A percentile compares a stretch with the other conserved stretches of the same genome.
Evolutionary conservation across 148 eudicot genomes (phyloP).

Genomic region (Selenicereus undatus): DNA sequence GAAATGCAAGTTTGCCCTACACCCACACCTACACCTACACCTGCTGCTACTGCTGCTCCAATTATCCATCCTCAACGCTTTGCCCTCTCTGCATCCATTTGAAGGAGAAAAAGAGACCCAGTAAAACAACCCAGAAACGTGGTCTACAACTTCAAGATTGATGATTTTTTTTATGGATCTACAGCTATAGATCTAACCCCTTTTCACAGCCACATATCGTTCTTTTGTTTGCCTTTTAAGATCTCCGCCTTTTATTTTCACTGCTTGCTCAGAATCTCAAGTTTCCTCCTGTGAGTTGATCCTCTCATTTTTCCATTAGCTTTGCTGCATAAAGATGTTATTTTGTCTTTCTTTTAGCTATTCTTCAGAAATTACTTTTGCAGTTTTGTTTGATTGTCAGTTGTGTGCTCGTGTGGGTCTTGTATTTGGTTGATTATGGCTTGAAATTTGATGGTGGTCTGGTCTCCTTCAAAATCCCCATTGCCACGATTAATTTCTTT

Average conservation of each 20-base stretch:
- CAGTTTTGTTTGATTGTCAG: background rate
- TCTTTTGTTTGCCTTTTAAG: background rate
- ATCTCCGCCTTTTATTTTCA: background rate
- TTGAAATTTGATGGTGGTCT: background rate
- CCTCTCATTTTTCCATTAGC: background rate
- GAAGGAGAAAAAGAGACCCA: background rate
- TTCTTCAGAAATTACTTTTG: background rate
- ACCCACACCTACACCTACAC: too few relatives aligned
- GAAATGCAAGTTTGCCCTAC: background rate
- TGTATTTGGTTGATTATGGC: background rate
- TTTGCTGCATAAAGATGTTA: background rate
- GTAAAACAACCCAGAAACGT: background rate
- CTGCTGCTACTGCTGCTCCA: background rate
- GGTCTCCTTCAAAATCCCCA: background rate
- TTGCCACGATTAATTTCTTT: background rate
- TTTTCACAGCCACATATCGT: conserved; percentile 1
- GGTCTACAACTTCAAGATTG: background rate
- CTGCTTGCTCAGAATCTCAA: background rate
- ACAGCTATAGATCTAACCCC: conserved; percentile 1
- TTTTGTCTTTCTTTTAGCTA: background rate
- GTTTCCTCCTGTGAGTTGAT: background rate
- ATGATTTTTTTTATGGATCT: background rate
- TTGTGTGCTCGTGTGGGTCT: background rate
- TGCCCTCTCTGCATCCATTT: background rate
- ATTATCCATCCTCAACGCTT: background rate